These are phyloP conservation scores for Nicotiana obtusifolia DNA, from an alignment of 257 asterid genomes.

Conservation along the genomic window DNA sequence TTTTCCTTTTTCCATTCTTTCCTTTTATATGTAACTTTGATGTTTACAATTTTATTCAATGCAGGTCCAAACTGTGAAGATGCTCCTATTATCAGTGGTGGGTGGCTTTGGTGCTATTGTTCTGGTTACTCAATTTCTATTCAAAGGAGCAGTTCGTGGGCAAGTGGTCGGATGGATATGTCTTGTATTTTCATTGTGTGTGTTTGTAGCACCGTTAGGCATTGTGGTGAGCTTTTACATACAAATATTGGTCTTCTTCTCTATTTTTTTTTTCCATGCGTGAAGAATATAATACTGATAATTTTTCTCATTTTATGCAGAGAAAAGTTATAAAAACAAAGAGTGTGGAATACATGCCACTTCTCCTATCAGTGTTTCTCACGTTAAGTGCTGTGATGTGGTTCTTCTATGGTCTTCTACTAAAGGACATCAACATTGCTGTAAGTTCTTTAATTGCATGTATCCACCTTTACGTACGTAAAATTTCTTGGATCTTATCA, in stretches of 20 bases:
- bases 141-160: conserved; percentile 31
- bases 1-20: not conserved
- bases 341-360: conserved; percentile 51
- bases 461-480: not conserved
- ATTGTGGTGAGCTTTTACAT: conserved; percentile 23
- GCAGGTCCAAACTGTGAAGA: conserved; percentile 46
- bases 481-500: not conserved
- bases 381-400: conserved; percentile 50
- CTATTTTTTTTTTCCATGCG: not conserved
- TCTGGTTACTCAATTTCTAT: conserved; percentile 33
- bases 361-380: conserved; percentile 42
- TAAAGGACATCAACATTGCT: conserved; percentile 44
- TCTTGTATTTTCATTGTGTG: conserved; percentile 54
- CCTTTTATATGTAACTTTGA: not conserved
- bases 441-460: conserved; percentile 20
- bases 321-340: conserved; percentile 45
- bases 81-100: conserved; percentile 30
- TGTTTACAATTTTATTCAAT: not conserved
- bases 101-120: conserved; percentile 45
- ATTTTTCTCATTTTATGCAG: conserved; percentile 14
- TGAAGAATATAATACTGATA: too few relatives aligned
- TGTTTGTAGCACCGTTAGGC: conserved; percentile 64
- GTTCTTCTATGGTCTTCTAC: conserved; percentile 46
- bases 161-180: conserved; percentile 60
- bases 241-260: not conserved